phyloP scores from a whole-genome alignment of 257 asterid genomes.

The Schizonepeta tenuifolia region DNA sequence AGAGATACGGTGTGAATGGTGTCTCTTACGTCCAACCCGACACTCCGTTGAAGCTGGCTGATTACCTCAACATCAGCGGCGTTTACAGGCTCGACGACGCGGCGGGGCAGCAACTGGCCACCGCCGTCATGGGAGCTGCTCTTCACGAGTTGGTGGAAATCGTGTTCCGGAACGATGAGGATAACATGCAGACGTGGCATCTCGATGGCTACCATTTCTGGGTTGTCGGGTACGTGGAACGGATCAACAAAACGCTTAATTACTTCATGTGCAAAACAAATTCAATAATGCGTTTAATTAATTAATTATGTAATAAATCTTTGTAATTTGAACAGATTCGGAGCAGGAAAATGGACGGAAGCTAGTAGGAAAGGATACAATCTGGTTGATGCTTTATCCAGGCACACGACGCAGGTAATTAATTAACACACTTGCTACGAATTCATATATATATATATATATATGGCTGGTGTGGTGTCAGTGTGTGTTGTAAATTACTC shows the following conservation, averaged over 20 bases:
- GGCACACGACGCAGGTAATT: conserved; percentile 86
- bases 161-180: conserved; percentile 75
- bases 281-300: no score
- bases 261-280: no score
- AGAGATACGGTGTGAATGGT: conserved; percentile 76
- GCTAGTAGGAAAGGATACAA: conserved; percentile 65
- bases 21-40: conserved; percentile 66
- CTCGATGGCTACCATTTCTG: conserved; percentile 95
- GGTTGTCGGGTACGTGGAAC: conserved; percentile 51
- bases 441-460: no score
- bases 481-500: no score
- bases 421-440: no score
- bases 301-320: not conserved
- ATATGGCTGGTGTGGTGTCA: no score
- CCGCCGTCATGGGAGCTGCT: conserved; percentile 63
- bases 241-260: no score
- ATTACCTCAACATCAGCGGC: conserved; percentile 76
- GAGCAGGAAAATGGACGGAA: conserved; percentile 72
- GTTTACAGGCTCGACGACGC: conserved; percentile 64
- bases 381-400: conserved; percentile 80
- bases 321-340: conserved; percentile 41
- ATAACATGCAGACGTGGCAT: conserved; percentile 76
- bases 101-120: conserved; percentile 44
- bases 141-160: conserved; percentile 87
- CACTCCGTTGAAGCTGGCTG: conserved; percentile 95